Base-by-base conservation (phyloP, 2,329 filamentous ascomycete species). In the Fusarium tanahbumbuense region DNA sequence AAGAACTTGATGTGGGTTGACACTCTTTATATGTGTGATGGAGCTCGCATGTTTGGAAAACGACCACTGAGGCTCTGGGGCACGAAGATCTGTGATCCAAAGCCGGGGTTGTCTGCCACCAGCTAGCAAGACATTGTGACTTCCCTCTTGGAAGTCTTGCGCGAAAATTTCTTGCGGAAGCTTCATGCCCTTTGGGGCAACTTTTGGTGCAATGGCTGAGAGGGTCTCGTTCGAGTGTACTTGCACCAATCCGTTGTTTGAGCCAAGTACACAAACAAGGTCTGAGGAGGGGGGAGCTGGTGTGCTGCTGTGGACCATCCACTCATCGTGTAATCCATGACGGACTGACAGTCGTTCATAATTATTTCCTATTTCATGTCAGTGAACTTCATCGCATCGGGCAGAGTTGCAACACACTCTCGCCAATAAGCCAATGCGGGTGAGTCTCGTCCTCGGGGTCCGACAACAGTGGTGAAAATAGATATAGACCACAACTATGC, bases 71-170 rank as follows among this genome's bases (percentile, higher is more conserved):
- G 73, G 62, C 37, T 76, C 68, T 2, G 80, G 75, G 2, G 76
- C 67, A 37, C 87, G 83, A 45, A 82, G 61, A 69, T 88, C 87
- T 8, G 81, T 78, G 1, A 82, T 69, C 78, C 81, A 82, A 8
- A 89, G 76, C 3, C 76, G 72, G 1, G 84, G 79, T n/a, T 81
- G 80, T 5, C 87, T 83, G 5, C 84, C 84, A 37, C 87, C 88
- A 1, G 85, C 84, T 32, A 86, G 77, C 16, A 89, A 66, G 3
- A 88, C 70, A 15, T 83, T 77, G 15, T 81, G 81, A 48, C 84
- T 81, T 18, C 73, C 76, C 6, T 73, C 65, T 23, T 84, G 79
- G 68, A 86, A 88, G 56, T 85, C 83, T 27, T 87, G 77, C 6
- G 83, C 77, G 59, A 88, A 85, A 45, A 87, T 77, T 60, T 87